Percentiles rank a stretch among this genome's conserved stretches.
Conservation (phyloP, 2,329 filamentous ascomycete genomes). For the Didymella arachidicola region DNA sequence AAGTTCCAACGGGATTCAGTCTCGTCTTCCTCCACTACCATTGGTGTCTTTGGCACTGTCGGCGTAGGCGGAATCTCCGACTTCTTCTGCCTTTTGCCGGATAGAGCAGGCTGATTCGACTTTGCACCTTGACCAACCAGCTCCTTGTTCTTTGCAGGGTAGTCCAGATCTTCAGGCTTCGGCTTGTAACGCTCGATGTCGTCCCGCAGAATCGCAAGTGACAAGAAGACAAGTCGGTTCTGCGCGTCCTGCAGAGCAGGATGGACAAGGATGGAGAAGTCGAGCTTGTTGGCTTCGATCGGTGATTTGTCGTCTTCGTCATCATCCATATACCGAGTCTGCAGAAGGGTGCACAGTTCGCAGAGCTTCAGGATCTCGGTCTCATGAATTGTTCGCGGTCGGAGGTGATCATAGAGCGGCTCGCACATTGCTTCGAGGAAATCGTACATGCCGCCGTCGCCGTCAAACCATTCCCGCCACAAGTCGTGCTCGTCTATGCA, state of each 20-base stretch:
- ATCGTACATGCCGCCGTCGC: conserved; percentile 68
- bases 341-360: conserved; percentile 70
- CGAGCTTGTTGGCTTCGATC: conserved; percentile 62
- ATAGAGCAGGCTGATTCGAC: conserved; percentile 57
- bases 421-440: conserved; percentile 73
- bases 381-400: conserved; percentile 71
- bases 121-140: conserved; percentile 52
- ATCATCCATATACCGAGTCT: conserved; percentile 68
- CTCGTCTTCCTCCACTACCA: conserved; percentile 61
- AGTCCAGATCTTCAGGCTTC: conserved; percentile 70
- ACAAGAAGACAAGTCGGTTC: conserved; percentile 70
- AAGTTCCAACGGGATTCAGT: conserved; percentile 60
- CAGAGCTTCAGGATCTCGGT: conserved; percentile 71
- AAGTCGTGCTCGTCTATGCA: conserved; percentile 73
- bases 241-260: conserved; percentile 73
- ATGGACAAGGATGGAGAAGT: conserved; percentile 69
- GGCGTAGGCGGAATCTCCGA: conserved; percentile 43
- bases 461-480: conserved; percentile 72
- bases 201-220: conserved; percentile 68
- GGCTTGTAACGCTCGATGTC: conserved; percentile 73
- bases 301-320: conserved; percentile 59
- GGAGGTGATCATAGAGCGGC: conserved; percentile 70
- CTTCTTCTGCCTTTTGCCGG: conserved; percentile 61
- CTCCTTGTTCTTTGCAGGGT: conserved; percentile 62
- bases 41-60: conserved; percentile 58